Evolutionary conservation across 495 filamentous ascomycete genomes (phyloP), one percentile per base, ranked within the genome.

Genomic region (Trypethelium eluteriae): DNA sequence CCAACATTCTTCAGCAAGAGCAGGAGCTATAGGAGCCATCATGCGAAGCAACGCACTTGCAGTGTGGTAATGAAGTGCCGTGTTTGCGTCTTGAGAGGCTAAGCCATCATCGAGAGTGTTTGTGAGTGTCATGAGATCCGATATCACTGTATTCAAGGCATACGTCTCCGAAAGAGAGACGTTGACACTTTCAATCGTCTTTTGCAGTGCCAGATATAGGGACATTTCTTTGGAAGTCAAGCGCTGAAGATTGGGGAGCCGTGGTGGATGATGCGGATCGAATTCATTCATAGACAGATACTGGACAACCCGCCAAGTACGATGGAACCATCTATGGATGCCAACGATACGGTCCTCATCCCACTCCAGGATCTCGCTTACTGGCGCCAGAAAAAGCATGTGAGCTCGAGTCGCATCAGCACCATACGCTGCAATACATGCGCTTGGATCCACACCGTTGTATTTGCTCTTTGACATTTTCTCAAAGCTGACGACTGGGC

Each of bases 391-490:
- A 78, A 96, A 96, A 12, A 96, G 81, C 62, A 96, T 86, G 71
- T 96, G 92, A 1, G 91, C 90, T 57, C 92, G 82, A 3, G 89
- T 94, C 0, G 89, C 88, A 73, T 96, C 92, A 0, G 91, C 89
- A 25, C 92, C 91, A 67, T 93, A 88, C 65, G 84, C 85, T 0
- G 79, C 72, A 50, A 92, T 89, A 68, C 89, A 90, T 0, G 71
- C 75, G 0, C 82, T 84, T 0, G 92, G 92, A 71, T 96, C 91
- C n/a, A 95, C 89, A 39, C 92, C 92, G 72, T 96, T 96, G 77
- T 94, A 82, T 72, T 96, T 96, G 66, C 90, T 93, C 76, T 96
- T 96, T n/a, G 89, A 93, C 92, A 96, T 96, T 71, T 96, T 96
- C 76, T 96, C 90, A 66, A 84, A 95, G 0, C 84, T 86, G 38